These are phyloP conservation scores for Penicillium cinerascens DNA, from an alignment of 495 filamentous ascomycete genomes.

Conservation along the genomic window DNA sequence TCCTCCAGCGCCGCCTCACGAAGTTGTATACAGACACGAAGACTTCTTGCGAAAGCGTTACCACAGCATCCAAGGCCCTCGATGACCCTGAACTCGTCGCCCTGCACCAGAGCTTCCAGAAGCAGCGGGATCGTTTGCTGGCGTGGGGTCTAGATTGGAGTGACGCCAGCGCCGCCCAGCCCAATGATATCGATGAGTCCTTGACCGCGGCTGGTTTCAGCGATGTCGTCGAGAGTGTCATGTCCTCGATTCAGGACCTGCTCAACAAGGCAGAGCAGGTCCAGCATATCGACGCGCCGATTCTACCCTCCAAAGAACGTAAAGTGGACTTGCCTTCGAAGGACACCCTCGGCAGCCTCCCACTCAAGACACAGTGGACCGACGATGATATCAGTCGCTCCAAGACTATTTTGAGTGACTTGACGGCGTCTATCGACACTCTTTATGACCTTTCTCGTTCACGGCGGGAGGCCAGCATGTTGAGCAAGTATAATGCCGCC, in stretches of 20 bases:
- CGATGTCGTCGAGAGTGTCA: constrained; percentile 82
- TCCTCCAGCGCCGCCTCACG: constrained; percentile 67
- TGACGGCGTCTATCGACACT: constrained; percentile 83
- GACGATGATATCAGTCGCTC: constrained; percentile 47
- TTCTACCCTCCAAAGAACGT: constrained; percentile 36
- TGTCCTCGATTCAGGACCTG: constrained; percentile 84
- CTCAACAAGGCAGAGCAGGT: constrained; percentile 80
- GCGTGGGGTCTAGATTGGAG: constrained; percentile 93
- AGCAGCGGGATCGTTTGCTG: constrained; percentile 61
- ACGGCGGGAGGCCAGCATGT: constrained; percentile 51
- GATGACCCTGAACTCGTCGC: constrained; percentile 52
- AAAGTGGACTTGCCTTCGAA: constrained; percentile 36
- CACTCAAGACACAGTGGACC: constrained; percentile 47
- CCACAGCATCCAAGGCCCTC: constrained; percentile 60
- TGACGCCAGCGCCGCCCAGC: constrained; percentile 59
- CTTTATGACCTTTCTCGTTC: constrained; percentile 83
- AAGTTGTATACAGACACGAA: constrained; percentile 93
- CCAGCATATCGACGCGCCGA: constrained; percentile 53
- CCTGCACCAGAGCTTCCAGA: constrained; percentile 56
- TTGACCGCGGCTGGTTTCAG: constrained; percentile 79
- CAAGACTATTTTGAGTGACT: constrained; percentile 64
- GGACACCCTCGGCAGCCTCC: constrained; percentile 29
- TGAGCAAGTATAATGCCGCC: constrained; percentile 26
- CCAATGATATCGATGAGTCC: constrained; percentile 82
- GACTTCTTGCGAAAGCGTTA: constrained; percentile 77